Base-by-base conservation (phyloP, 495 filamentous ascomycete species). In the Cercophora sp. region DNA sequence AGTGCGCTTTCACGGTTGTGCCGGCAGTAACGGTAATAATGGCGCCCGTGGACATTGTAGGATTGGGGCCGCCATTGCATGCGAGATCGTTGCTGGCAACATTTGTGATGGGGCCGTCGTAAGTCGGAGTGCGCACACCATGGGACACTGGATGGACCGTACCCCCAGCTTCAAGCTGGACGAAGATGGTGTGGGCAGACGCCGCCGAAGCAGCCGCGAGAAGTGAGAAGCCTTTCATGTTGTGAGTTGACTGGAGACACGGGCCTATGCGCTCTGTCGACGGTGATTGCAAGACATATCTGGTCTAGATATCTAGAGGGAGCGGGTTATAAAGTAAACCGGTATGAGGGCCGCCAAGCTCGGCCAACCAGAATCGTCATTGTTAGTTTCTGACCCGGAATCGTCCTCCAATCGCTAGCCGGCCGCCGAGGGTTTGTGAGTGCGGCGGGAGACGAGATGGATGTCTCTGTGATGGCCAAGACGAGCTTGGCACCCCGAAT, bases 21-120 rank as follows among this genome's bases (percentile, higher is more conserved):
- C 77, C 77, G 8, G 77, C 77, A 16, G 61, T 61, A 22, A 80
- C 77, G 8, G 70, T 68, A 54, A 80, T 76, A 58, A 79, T 64
- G 34, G 71, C 57, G 16, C 57, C 45, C 1, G 73, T 73, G 9
- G 72, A 61, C 20, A 54, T 70, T 4, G 68, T 78, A 3, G 78
- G 77, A 55, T 83, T 81, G 4, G 79, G 76, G 0, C 75, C 73
- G 3, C 79, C 78, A 51, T 83, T 82, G 70, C 79, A 82, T 34
- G 73, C 75, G 47, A 82, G 57, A 46, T 74, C 67, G 47, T 69
- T 62, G 27, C 68, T 72, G 22, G 61, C 72, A 8, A 83, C 79
- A 51, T 83, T 72, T 3, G 63, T 71, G 65, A 79, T 79, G 13
- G 79, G 79, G 18, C 71, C 70, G 54, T 75, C 70, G 54, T 73